Evolutionary conservation across 139 green algal genomes (phyloP), one percentile per base, ranked within the genome.

Genomic region (Limnomonas spitsbergensis): DNA sequence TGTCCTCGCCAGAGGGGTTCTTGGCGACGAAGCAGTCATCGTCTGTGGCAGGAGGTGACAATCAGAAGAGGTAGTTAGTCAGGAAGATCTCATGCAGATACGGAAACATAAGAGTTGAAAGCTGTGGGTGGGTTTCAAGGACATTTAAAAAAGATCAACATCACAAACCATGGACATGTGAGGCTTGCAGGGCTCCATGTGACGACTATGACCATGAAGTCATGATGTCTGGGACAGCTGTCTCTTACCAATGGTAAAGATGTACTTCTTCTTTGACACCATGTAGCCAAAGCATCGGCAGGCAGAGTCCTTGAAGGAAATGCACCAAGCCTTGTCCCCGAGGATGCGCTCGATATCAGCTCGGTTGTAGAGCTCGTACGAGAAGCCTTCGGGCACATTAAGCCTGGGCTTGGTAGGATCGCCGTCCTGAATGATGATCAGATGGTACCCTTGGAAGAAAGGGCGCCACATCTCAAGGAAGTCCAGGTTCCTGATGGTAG

Each of bases 201-300:
- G n/a, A n/a, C n/a, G n/a, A n/a, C n/a, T n/a, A n/a, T n/a, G n/a
- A n/a, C n/a, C n/a, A n/a, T n/a, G n/a, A 61, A 61, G 47, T 29
- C 47, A 61, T 61, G 47, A 14, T 20, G 14, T 61, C 20, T 29
- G 14, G 14, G 20, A 61, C 47, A 61, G 14, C 47, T n/a, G 20
- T 20, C 29, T 35, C 70, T 77, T 32, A 77, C 70, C 70, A 27
- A 98, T 98, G 7, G 95, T 98, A 86, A 91, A 99, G 47, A 98
- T 91, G 85, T 98, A 98, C 69, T 89, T 89, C 88, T 96, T 98
- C 83, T 97, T 97, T 38, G 86, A 92, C 27, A 98, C 85, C 84
- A 98, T 90, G 85, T 92, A 98, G 32, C 95, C 95, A 79, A 98
- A 98, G 87, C 95, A 98, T 39, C 94, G 82, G 88, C 94, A 98